Conservation (phyloP, 1,139 yeast genomes). For the Candida freyschussii region DNA sequence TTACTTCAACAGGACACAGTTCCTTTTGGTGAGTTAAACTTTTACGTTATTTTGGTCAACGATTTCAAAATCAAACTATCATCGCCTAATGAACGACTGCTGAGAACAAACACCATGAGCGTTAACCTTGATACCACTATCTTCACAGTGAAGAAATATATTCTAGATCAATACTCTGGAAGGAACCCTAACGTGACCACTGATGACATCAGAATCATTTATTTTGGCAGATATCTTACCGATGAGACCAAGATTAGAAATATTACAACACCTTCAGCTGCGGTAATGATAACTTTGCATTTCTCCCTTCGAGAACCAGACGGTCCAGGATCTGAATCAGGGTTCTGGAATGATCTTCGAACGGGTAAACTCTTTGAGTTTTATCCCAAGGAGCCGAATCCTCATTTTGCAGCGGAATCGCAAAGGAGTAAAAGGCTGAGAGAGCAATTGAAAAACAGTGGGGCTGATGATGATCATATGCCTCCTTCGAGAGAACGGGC, state of each 20-base stretch:
- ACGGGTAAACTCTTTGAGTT: constrained; percentile 26
- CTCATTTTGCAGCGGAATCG: constrained; percentile 21
- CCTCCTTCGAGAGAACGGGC: constrained; percentile 7
- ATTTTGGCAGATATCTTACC: constrained; percentile 21
- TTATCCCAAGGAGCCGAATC: constrained; percentile 26
- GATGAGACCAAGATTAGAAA: constrained; percentile 20
- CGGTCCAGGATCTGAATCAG: constrained; percentile 4
- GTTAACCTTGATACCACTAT: constrained; percentile 18
- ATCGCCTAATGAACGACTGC: constrained; percentile 15
- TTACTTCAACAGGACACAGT: constrained; percentile 21
- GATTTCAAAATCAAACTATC: constrained; percentile 21
- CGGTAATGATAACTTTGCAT: constrained; percentile 14
- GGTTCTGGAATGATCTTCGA: constrained; percentile 26
- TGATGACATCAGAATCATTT: constrained; percentile 23
- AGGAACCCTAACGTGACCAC: constrained; percentile 7
- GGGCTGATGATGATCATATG: constrained; percentile 5
- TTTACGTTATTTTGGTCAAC: constrained; percentile 15
- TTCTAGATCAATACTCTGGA: constrained; percentile 22
- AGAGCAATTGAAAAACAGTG: constrained; percentile 17
- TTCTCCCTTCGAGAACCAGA: constrained; percentile 21
- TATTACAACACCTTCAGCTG: constrained; percentile 7
- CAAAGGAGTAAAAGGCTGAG: constrained; percentile 23
- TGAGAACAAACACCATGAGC: constrained; percentile 13
- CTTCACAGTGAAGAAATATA: constrained; percentile 20
- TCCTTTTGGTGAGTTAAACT: constrained; percentile 22